Percentiles rank a stretch among this genome's conserved stretches.
Conservation (phyloP, 768 basidiomycete species). For the Pholiota molesta region DNA sequence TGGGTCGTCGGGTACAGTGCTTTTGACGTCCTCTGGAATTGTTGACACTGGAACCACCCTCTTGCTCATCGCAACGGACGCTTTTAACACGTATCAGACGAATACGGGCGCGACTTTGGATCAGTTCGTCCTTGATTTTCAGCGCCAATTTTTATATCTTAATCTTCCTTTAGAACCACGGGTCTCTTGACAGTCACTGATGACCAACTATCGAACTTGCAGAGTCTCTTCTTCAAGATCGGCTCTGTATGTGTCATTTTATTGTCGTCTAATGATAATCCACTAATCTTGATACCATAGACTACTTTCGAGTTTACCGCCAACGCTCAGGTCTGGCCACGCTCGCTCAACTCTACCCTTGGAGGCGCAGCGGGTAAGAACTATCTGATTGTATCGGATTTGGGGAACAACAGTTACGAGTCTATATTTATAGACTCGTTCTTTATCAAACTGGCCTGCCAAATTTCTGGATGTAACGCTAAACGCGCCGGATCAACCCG, state of each 20-base stretch:
- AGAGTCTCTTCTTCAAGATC: slow-evolving; percentile 57
- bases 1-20: slow-evolving; percentile 32
- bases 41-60: slow-evolving; percentile 59
- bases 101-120: slow-evolving; percentile 58
- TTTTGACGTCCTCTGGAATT: slow-evolving; percentile 48
- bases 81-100: slow-evolving; percentile 56
- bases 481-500: too few relatives aligned
- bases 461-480: too few relatives aligned
- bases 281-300: slow-evolving; percentile 22
- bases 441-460: too few relatives aligned
- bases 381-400: slow-evolving; percentile 55
- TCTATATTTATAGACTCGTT: too few relatives aligned
- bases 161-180: slow-evolving; percentile 39
- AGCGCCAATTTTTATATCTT: neutral
- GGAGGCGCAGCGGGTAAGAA: slow-evolving; percentile 55
- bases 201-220: slow-evolving; percentile 47
- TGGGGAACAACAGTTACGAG: slow-evolving; percentile 40
- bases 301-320: slow-evolving; percentile 53
- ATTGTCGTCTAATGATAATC: neutral
- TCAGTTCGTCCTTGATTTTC: slow-evolving; percentile 32
- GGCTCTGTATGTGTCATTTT: slow-evolving; percentile 35
- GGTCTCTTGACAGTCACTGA: slow-evolving; percentile 58
- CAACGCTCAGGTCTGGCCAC: slow-evolving; percentile 71
- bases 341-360: slow-evolving; percentile 49
- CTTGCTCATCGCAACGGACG: slow-evolving; percentile 58